These are phyloP conservation scores for Neurospora intermedia DNA, from an alignment of 495 filamentous ascomycete genomes.

Conservation along the genomic window DNA sequence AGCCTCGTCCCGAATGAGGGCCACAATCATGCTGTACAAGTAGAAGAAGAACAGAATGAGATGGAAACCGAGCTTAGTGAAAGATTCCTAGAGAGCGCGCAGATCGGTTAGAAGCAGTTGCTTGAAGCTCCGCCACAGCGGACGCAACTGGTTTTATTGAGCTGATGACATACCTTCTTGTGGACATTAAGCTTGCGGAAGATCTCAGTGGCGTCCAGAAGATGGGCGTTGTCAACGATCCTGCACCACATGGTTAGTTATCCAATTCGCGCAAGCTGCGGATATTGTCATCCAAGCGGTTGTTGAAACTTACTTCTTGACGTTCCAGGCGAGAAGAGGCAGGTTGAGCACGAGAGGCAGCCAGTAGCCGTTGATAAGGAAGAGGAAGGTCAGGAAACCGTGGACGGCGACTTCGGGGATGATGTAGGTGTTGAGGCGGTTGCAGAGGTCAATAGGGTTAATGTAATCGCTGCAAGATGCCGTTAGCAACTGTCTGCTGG, in stretches of 20 bases:
- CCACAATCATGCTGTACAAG: conserved; percentile 99
- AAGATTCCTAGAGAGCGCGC: conserved; percentile 64
- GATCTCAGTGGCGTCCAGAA: conserved; percentile 97
- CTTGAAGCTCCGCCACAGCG: background rate
- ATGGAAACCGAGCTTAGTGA: conserved; percentile 98
- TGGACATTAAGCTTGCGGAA: conserved; percentile 98
- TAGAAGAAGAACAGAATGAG: conserved; percentile 99
- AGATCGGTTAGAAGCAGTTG: background rate
- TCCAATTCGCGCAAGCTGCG: conserved; percentile 13
- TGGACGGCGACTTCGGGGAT: conserved; percentile 97
- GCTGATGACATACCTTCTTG: conserved; percentile 66
- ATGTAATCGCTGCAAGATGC: conserved; percentile 79
- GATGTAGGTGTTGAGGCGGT: conserved; percentile 99
- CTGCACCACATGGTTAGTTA: conserved; percentile 31
- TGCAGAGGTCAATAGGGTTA: conserved; percentile 99
- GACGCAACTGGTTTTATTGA: background rate
- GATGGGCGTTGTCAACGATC: conserved; percentile 92
- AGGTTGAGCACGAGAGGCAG: conserved; percentile 83
- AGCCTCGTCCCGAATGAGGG: conserved; percentile 89
- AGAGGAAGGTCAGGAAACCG: conserved; percentile 84
- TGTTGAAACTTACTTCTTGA: conserved; percentile 70
- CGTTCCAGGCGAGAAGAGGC: conserved; percentile 85
- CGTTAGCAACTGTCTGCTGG: background rate
- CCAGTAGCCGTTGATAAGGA: conserved; percentile 99
- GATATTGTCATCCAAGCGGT: background rate